Evolutionary conservation across 2,329 filamentous ascomycete genomes (phyloP), one percentile per base, ranked within the genome.

Genomic region (Bertia moriformis): DNA sequence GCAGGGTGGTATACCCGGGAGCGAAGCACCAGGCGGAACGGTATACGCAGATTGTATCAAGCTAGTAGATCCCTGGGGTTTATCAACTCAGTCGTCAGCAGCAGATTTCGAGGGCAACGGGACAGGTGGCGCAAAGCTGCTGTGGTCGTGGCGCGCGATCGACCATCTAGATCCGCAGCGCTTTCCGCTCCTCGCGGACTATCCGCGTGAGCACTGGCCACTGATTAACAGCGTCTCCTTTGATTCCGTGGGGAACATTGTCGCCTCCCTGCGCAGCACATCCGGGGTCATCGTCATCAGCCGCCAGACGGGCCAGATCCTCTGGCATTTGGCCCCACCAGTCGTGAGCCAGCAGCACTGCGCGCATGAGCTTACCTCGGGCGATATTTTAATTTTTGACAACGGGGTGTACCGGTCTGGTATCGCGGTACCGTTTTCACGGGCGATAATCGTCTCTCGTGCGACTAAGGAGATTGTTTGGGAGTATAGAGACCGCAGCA

Each of bases 351-450:
- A 66, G 44, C 63, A 65, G 43, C 62, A 66, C 46, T 60, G 58
- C 39, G 61, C 63, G 0, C 57, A 51, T 19, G 58, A 65, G 43
- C 50, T 65, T 4, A 46, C 54, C 0, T 49, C 57, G 18, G 61
- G 62, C 4, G 58, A 58, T 37, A 63, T 66, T 14, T 49, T 66
- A 14, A 58, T 66, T 39, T 62, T 66, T 42, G 62, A 66, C 43
- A 66, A 66, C 39, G 63, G 63, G 2, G 58, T 59, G 0, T 65
- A 61, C 42, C 51, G 62, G 4, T 48, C 54, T 13, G 52, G 53
- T 15, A 50, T 60, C 39, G 59, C 57, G 2, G 55, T 61, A 4
- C 57, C 60, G 2, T 66, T 59, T 40, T 61, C 58, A 2, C 51
- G 63, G 4, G 62, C 59, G 3, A 61, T 66, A 39, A 56, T 66